phyloP scores from a whole-genome alignment of 331 rosid species.

The Acacia concinna region DNA sequence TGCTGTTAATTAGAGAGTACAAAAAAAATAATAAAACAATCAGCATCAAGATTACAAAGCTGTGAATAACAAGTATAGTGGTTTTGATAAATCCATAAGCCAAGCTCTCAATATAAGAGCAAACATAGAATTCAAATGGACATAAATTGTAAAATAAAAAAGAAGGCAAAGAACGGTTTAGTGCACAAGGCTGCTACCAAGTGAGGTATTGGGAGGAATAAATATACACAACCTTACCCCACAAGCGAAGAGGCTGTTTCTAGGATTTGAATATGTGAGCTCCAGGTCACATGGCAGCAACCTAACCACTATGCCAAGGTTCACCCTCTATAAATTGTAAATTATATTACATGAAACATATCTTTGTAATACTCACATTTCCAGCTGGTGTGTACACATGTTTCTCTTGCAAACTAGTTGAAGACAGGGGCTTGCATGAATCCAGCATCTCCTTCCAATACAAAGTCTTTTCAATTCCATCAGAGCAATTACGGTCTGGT shows the following conservation, averaged over 20 bases:
- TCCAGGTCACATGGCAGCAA: no score
- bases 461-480: slow-evolving; percentile 47
- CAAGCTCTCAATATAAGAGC: slow-evolving; percentile 11
- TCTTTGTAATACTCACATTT: slow-evolving; percentile 54
- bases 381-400: slow-evolving; percentile 38
- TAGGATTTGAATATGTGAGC: no score
- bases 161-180: no score
- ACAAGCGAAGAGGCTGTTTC: no score
- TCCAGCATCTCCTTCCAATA: slow-evolving; percentile 59
- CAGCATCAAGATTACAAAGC: slow-evolving; percentile 10
- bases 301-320: no score
- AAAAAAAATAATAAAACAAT: background rate
- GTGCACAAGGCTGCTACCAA: no score
- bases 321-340: background rate
- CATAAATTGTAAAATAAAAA: background rate
- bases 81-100: slow-evolving; percentile 19
- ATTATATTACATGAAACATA: slow-evolving; percentile 11
- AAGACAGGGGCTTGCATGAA: slow-evolving; percentile 37
- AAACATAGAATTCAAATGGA: background rate
- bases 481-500: slow-evolving; percentile 36
- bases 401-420: slow-evolving; percentile 37
- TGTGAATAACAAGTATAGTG: background rate
- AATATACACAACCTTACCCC: no score
- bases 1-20: slow-evolving; percentile 1
- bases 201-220: no score